Percentiles rank a stretch among this genome's conserved stretches.
Conservation (phyloP, 371 early-diverging fungal genomes). For the Basidiobolus meristosporus region DNA sequence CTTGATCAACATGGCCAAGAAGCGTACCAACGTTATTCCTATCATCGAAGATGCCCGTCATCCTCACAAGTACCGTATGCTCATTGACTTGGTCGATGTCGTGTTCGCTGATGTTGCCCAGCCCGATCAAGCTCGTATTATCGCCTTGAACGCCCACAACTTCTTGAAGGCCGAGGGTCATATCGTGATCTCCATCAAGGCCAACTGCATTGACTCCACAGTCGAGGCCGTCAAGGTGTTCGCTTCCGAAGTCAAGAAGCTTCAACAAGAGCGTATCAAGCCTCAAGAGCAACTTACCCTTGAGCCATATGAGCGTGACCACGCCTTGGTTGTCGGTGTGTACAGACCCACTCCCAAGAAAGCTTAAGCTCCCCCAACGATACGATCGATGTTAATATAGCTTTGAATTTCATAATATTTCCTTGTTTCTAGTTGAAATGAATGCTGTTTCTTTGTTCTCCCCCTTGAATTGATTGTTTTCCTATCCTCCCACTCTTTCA, state of each 20-base stretch:
- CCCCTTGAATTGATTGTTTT: too few species aligned
- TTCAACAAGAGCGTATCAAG: slow-evolving; percentile 96
- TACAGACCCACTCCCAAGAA: slow-evolving; percentile 15
- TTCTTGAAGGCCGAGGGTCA: slow-evolving; percentile 97
- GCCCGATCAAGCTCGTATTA: slow-evolving; percentile 99
- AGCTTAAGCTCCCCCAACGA: too few species aligned
- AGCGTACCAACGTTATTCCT: slow-evolving; percentile 99
- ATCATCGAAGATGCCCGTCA: slow-evolving; percentile 99
- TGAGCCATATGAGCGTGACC: slow-evolving; percentile 99
- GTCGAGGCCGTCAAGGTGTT: slow-evolving; percentile 97
- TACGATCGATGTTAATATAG: too few species aligned
- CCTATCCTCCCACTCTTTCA: too few species aligned
- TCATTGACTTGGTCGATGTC: slow-evolving; percentile 98
- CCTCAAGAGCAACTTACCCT: slow-evolving; percentile 99
- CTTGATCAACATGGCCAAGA: slow-evolving; percentile 99
- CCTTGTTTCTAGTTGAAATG: too few species aligned
- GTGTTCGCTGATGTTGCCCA: slow-evolving; percentile 99
- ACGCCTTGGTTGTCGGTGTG: slow-evolving; percentile 96
- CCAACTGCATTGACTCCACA: slow-evolving; percentile 99
- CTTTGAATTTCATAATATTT: too few species aligned
- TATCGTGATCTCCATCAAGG: slow-evolving; percentile 99
- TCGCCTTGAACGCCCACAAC: slow-evolving; percentile 96
- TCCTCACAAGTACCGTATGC: slow-evolving; percentile 99
- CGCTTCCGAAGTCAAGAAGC: slow-evolving; percentile 97
- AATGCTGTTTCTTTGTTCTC: too few species aligned